Evolutionary conservation across 768 basidiomycete genomes (phyloP), one percentile per base, ranked within the genome.

Genomic region (Boletus pseudo-olivaceus): DNA sequence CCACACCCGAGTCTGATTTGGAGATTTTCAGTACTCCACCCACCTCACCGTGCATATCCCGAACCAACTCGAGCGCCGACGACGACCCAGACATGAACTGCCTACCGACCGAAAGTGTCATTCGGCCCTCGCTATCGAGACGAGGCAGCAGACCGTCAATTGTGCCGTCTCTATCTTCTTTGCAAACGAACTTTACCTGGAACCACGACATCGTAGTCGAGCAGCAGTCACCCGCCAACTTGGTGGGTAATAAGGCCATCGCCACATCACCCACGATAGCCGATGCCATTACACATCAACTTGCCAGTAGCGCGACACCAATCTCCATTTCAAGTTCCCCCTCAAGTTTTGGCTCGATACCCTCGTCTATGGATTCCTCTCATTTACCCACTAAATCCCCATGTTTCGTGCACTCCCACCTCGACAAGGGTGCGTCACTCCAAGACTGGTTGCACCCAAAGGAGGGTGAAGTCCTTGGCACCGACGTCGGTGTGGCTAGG

Each of bases 361-460:
- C 69, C 52, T 54, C 57, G 45, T 51, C 57, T 1, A 71, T 72
- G 64, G 55, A 72, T 47, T 26, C 67, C 3, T 60, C 58, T 14
- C 54, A 54, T 37, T n/a, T 57, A 2, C 62, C 67, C 9, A 46
- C 23, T 4, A 75, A 78, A 42, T 93, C 91, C 0, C 94, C 94
- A 10, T 97, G 93, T 67, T 96, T 94, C 71, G 85, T 98, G 35
- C 94, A 98, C 74, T 93, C 90, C 0, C 83, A 90, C 60, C 87
- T 98, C 45, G 90, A 96, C 70, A 85, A 87, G 63, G 84, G 83
- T 39, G 85, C 84, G 5, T 86, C 89, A 9, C 76, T 93, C 41
- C 80, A 83, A 35, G 89, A 90, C 56, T 93, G 88, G 84, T 71
- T 92, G 52, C 77, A 78, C 32, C 64, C 73, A 47, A 70, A 69